phyloP scores from a whole-genome alignment of 305 asterid species.

The Plantago coronopus region DNA sequence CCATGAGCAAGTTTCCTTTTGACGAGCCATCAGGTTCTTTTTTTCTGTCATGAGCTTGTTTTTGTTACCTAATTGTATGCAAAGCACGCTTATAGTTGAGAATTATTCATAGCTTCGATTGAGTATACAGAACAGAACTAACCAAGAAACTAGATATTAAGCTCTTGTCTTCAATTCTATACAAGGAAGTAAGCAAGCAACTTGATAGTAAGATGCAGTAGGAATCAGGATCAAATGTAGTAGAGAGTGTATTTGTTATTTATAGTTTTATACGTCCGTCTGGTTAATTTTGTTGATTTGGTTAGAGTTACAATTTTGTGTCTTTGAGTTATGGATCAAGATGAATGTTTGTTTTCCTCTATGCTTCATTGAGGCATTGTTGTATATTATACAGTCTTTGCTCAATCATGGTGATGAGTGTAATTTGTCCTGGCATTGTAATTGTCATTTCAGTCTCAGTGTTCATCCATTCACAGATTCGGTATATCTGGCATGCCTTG shows the following conservation, averaged over 20 bases:
- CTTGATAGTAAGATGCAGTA: no score
- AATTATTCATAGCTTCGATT: background rate
- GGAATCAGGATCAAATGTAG: no score
- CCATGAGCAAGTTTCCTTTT: constrained; percentile 53
- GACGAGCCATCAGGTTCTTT: constrained; percentile 60
- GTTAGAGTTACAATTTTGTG: no score
- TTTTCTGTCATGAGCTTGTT: background rate
- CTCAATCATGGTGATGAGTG: background rate
- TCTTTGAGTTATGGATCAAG: background rate
- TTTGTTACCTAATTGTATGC: background rate
- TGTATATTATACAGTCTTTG: background rate
- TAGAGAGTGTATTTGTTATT: no score
- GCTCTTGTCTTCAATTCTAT: no score
- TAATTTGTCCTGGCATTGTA: background rate
- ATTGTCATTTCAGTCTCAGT: background rate
- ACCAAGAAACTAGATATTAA: no score
- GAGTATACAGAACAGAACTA: no score
- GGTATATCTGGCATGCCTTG: background rate
- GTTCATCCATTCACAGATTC: background rate
- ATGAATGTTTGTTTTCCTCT: background rate
- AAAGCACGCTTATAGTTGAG: background rate
- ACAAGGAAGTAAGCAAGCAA: no score
- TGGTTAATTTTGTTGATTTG: no score
- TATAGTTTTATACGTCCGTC: no score
- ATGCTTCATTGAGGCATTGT: constrained; percentile 8